Evolutionary conservation across 345 rosid genomes (phyloP), one percentile per base, ranked within the genome.

Genomic region (Rhodamnia argentea): DNA sequence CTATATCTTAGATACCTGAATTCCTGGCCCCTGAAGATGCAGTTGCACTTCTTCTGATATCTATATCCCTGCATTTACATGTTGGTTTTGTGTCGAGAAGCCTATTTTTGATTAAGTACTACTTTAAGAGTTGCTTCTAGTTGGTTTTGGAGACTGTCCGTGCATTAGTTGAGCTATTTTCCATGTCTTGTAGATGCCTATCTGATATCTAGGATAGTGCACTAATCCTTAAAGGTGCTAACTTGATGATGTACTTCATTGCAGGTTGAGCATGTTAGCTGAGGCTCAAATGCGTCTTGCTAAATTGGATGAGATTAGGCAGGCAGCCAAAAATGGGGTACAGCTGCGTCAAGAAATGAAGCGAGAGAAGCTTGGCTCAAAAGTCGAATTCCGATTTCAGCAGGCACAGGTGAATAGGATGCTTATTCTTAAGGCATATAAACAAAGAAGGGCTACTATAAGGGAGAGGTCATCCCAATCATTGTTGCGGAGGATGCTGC

Each of bases 331-430:
- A 86, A 93, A 90, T 57, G 98, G 94, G 85, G 95, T 93, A 20
- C 93, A 96, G 91, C 89, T 89, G 87, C 98, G 98, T 29, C 94
- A 86, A 10, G 92, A 94, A 91, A 94, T 90, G 88, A 98, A 97
- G 86, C 94, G 97, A 27, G 93, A 96, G 92, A 93, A 91, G 92
- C 96, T 96, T 84, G 99, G 94, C 58, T 92, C 95, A 15, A 93
- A 89, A 93, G 98, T 97, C 83, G 95, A 96, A 89, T 88, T 91
- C 24, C 93, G 98, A 86, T 92, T 96, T 87, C 96, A 93, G 86
- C 96, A 95, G 88, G 99, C 99, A 0, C 98, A 98, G 90, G 94
- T 92, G 85, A 98, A 98, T 82, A 95, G 99, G 87, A 90, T 95
- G 99, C 96, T 93, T 89, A 91, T 96, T 64, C 92, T 95, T 52